A percentile compares a stretch with the other conserved stretches of the same genome.
These are phyloP conservation scores for Camellia sinensis DNA, from an alignment of 148 eudicot genomes.

Conservation along the genomic window DNA sequence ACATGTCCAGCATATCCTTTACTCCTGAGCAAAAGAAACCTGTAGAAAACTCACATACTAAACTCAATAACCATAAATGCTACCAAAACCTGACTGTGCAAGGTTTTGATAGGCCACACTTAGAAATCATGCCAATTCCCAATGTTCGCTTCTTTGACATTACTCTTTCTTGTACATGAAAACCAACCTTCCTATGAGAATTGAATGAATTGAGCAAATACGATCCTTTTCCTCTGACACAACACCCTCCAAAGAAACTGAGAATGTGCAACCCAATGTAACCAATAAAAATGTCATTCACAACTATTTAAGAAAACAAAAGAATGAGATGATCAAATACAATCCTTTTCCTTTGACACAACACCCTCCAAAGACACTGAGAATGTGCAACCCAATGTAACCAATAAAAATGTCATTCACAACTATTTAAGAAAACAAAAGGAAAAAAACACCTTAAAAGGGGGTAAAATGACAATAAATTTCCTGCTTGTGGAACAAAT, in stretches of 20 bases:
- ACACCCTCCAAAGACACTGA: background rate
- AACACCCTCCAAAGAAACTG: background rate
- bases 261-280: background rate
- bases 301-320: background rate
- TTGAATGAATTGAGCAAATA: background rate
- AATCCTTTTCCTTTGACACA: background rate
- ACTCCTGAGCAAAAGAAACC: no score
- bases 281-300: background rate
- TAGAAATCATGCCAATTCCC: no score
- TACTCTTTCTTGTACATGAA: no score
- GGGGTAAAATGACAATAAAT: background rate
- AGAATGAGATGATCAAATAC: background rate
- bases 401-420: background rate
- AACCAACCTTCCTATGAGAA: no score
- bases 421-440: background rate
- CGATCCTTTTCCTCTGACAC: background rate
- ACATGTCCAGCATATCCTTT: no score
- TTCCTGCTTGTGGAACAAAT: background rate
- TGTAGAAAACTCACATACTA: no score
- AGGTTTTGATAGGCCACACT: no score
- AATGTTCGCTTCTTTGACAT: no score
- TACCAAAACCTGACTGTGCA: no score
- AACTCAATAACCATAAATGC: no score
- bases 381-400: background rate
- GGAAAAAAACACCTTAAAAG: background rate